A percentile compares a stretch with the other conserved stretches of the same genome.
These are phyloP conservation scores for Fusarium acutatum DNA, from an alignment of 2,329 filamentous ascomycete species.

Conservation along the genomic window DNA sequence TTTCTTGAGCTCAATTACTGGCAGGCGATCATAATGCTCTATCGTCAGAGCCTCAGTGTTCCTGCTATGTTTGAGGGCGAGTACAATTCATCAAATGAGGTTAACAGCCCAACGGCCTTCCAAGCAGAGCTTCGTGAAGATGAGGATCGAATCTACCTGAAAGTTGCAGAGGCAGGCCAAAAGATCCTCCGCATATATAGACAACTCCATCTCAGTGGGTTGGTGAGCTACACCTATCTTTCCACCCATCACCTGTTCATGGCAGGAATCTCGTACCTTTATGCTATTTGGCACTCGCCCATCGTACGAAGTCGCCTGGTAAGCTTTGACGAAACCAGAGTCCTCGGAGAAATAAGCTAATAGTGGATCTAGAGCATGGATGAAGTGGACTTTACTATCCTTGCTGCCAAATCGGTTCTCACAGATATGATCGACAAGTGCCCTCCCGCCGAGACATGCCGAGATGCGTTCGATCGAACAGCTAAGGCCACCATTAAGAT, in stretches of 20 bases:
- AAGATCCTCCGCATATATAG: slow-evolving; percentile 91
- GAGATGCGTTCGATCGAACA: slow-evolving; percentile 94
- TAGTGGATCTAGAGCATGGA: slow-evolving; percentile 72
- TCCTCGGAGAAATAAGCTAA: slow-evolving; percentile 9
- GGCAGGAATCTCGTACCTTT: slow-evolving; percentile 95
- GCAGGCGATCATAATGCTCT: slow-evolving; percentile 96
- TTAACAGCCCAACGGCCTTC: slow-evolving; percentile 69
- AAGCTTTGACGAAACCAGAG: slow-evolving; percentile 50
- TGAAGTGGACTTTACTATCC: slow-evolving; percentile 96
- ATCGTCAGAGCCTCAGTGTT: slow-evolving; percentile 87
- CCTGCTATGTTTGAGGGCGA: slow-evolving; percentile 86
- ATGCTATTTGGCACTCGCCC: slow-evolving; percentile 96
- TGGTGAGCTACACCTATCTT: slow-evolving; percentile 96
- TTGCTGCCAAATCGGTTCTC: slow-evolving; percentile 92
- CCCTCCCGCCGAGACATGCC: slow-evolving; percentile 91
- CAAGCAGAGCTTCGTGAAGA: slow-evolving; percentile 77
- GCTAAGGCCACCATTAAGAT: slow-evolving; percentile 95
- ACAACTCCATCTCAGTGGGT: slow-evolving; percentile 83
- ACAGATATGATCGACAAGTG: slow-evolving; percentile 94
- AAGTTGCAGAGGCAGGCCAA: slow-evolving; percentile 94
- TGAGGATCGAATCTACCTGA: slow-evolving; percentile 90
- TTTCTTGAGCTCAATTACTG: slow-evolving; percentile 97
- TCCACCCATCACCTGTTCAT: slow-evolving; percentile 97
- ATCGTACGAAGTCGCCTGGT: slow-evolving; percentile 86
- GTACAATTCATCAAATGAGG: slow-evolving; percentile 70